These are phyloP conservation scores for Dillenia suffruticosa DNA, from an alignment of 164 flowering plant genomes.

Conservation along the genomic window DNA sequence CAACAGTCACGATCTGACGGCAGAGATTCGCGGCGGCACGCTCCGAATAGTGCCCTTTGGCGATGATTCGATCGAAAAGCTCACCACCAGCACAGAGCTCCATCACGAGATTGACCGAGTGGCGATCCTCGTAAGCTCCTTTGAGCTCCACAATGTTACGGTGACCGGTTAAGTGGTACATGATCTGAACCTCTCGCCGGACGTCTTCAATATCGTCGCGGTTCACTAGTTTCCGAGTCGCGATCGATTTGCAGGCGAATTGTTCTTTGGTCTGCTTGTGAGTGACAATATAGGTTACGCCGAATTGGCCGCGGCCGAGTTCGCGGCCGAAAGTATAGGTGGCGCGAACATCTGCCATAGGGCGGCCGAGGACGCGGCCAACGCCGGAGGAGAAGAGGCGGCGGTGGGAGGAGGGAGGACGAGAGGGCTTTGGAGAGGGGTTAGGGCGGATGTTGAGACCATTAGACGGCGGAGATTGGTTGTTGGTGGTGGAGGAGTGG, in stretches of 20 bases:
- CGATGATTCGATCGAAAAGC: constrained; percentile 82
- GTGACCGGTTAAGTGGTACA: constrained; percentile 89
- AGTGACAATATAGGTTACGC: constrained; percentile 70
- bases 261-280: constrained; percentile 48
- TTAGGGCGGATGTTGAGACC: constrained; percentile 10
- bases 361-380: constrained; percentile 74
- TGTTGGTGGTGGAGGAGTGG: constrained; percentile 3
- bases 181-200: constrained; percentile 88
- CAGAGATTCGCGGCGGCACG: constrained; percentile 70
- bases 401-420: constrained; percentile 1
- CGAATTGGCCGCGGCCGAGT: constrained; percentile 93
- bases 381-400: constrained; percentile 14
- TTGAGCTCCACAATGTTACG: constrained; percentile 72
- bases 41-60: constrained; percentile 85
- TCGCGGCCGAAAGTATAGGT: constrained; percentile 69
- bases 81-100: constrained; percentile 91
- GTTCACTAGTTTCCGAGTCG: constrained; percentile 58
- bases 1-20: constrained; percentile 74
- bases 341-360: constrained; percentile 65
- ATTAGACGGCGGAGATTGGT: constrained; percentile 7
- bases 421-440: not conserved
- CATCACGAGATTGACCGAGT: constrained; percentile 74
- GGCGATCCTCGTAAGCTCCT: constrained; percentile 76
- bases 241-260: constrained; percentile 85
- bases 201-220: constrained; percentile 79